These are phyloP conservation scores for Naganishia vaughanmartiniae DNA, from an alignment of 768 basidiomycete species.

Conservation along the genomic window DNA sequence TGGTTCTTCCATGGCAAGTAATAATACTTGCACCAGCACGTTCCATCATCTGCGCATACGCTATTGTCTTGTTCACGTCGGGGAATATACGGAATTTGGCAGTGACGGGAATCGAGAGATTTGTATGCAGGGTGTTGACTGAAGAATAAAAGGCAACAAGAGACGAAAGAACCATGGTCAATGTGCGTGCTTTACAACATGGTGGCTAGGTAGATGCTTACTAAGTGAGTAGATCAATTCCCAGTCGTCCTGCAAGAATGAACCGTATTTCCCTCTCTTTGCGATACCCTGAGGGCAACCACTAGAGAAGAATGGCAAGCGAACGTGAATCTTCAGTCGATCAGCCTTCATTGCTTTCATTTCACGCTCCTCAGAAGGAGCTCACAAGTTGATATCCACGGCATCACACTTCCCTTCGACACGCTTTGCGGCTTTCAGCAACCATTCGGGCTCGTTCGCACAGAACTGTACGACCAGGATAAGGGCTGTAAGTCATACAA, in stretches of 20 bases:
- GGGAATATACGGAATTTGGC: conserved; percentile 94
- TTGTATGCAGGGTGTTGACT: conserved; percentile 83
- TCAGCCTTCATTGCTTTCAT: not conserved
- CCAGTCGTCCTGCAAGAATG: conserved; percentile 94
- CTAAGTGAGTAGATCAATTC: conserved; percentile 77
- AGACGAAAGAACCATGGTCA: not conserved
- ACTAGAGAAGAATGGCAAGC: conserved; percentile 29
- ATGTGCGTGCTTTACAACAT: not conserved
- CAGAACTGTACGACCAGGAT: conserved; percentile 62
- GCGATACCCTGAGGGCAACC: conserved; percentile 91
- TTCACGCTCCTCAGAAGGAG: conserved; percentile 8
- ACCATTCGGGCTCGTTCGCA: conserved; percentile 76
- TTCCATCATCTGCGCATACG: conserved; percentile 94
- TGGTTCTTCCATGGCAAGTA: conserved; percentile 84
- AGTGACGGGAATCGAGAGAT: conserved; percentile 86
- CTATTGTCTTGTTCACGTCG: conserved; percentile 78
- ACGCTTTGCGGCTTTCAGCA: conserved; percentile 72
- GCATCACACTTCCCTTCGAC: conserved; percentile 83
- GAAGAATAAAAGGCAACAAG: not conserved
- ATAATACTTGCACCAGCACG: conserved; percentile 90
- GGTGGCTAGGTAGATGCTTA: conserved; percentile 48
- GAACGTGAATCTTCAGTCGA: not conserved
- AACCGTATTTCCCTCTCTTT: conserved; percentile 76
- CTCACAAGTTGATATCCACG: conserved; percentile 87
- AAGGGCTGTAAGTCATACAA: not conserved